A percentile compares a stretch with the other conserved stretches of the same genome.
Evolutionary conservation across 2,329 filamentous ascomycete species (phyloP).

Genomic region (Arthrobotrys megalospora): DNA sequence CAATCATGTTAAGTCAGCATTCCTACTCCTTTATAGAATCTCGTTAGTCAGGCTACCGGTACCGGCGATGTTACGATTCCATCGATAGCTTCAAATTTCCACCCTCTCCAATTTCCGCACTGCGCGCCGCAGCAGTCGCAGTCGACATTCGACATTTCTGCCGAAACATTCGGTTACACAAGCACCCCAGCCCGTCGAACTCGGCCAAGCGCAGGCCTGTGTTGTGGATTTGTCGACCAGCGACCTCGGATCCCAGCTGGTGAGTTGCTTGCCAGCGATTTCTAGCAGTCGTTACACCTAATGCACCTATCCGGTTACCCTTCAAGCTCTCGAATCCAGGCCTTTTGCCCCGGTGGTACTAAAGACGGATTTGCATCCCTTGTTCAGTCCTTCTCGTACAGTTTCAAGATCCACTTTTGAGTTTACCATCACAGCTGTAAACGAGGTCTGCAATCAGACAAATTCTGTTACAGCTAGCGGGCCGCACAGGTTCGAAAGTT

Average conservation of each 20-base stretch:
- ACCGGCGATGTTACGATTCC: background rate
- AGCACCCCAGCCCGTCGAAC: background rate
- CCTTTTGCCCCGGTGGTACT: too few species aligned
- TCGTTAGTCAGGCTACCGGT: background rate
- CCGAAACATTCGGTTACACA: conserved; percentile 7
- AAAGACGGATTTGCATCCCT: too few species aligned
- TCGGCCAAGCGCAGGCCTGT: background rate
- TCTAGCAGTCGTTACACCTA: background rate
- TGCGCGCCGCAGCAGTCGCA: background rate
- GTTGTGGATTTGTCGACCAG: background rate
- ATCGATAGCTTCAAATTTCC: background rate
- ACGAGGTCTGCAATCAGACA: too few species aligned
- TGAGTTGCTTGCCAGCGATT: background rate
- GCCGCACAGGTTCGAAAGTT: too few species aligned
- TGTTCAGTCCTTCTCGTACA: too few species aligned
- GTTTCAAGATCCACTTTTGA: too few species aligned
- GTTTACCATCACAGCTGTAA: too few species aligned
- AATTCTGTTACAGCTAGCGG: too few species aligned
- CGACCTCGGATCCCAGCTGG: conserved; percentile 18
- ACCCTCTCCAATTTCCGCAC: background rate
- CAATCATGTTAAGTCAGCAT: background rate
- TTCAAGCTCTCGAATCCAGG: too few species aligned
- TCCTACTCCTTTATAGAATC: conserved; percentile 4
- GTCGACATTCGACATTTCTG: background rate
- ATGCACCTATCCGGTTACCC: too few species aligned